Evolutionary conservation across 225 moss, liverwort and hornwort species (phyloP).

Genomic region (Pseudoscleropodium purum): DNA sequence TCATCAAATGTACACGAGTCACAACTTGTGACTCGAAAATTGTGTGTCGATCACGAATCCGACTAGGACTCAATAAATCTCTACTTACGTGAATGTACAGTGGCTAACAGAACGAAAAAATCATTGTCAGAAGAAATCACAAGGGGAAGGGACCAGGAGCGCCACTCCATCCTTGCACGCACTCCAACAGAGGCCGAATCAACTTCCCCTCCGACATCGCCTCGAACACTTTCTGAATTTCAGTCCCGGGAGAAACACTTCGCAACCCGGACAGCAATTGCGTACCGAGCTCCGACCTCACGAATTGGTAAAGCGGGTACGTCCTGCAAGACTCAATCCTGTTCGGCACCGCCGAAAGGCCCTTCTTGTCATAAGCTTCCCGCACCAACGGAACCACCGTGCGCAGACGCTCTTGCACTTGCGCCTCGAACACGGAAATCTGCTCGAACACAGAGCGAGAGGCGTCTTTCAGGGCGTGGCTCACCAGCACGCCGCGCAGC

Average conservation of each 20-base stretch:
- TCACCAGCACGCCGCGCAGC: too few species aligned
- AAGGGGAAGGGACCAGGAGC: background rate
- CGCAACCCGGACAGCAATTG: background rate
- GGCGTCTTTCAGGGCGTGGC: background rate
- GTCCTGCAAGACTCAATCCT: background rate
- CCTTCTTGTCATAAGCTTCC: background rate
- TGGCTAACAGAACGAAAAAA: background rate
- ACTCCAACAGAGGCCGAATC: background rate
- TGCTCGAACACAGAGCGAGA: background rate
- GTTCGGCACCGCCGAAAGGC: background rate
- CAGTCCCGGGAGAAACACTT: background rate
- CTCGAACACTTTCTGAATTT: background rate
- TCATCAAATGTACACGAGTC: too few species aligned
- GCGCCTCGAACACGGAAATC: background rate
- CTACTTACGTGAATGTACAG: too few species aligned
- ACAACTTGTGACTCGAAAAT: too few species aligned
- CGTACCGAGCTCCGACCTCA: background rate
- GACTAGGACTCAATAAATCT: too few species aligned
- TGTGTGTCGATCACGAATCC: too few species aligned
- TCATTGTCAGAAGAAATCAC: background rate
- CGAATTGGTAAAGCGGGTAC: background rate
- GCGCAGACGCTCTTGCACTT: background rate
- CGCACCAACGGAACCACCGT: background rate
- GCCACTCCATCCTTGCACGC: background rate
- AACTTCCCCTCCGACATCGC: background rate